Percentiles rank a stretch among this genome's conserved stretches.
phyloP scores from a whole-genome alignment of 805 yeast species.

The Candida ortonii region DNA sequence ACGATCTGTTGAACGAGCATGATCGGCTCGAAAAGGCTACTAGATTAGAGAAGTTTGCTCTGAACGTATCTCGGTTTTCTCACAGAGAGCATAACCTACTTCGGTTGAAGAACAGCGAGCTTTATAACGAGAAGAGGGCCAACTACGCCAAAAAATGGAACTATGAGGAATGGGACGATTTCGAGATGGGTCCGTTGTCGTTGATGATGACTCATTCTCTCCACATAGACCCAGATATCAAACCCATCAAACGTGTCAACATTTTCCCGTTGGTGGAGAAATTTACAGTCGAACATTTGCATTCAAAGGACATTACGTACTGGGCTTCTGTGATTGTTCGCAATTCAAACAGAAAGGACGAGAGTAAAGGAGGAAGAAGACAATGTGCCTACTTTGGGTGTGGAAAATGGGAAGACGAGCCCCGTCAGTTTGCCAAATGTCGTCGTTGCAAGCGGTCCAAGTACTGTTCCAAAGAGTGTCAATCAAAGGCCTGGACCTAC shows the following conservation, averaged over 20 bases:
- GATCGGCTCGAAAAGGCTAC: constrained; percentile 27
- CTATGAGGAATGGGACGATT: constrained; percentile 39
- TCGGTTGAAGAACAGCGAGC: constrained; percentile 26
- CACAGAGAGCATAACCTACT: constrained; percentile 28
- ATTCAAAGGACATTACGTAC: constrained; percentile 79
- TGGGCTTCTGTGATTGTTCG: constrained; percentile 99
- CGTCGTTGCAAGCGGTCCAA: constrained; percentile 91
- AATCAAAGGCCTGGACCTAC: constrained; percentile 84
- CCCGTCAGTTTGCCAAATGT: constrained; percentile 93
- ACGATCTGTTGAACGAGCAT: constrained; percentile 19
- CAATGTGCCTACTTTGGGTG: constrained; percentile 94
- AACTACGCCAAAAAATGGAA: constrained; percentile 41
- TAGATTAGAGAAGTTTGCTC: constrained; percentile 27
- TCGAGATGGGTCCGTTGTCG: constrained; percentile 29
- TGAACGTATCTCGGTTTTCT: constrained; percentile 28
- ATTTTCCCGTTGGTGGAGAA: constrained; percentile 90
- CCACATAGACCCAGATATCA: constrained; percentile 27
- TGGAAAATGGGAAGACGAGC: constrained; percentile 89
- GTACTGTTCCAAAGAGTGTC: constrained; percentile 91
- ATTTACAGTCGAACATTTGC: constrained; percentile 64
- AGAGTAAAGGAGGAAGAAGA: constrained; percentile 79
- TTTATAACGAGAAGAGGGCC: constrained; percentile 22
- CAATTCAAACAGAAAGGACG: constrained; percentile 91
- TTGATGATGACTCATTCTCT: constrained; percentile 21
- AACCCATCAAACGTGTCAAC: constrained; percentile 53